Percentiles rank a stretch among this genome's conserved stretches.
Evolutionary conservation across 2,329 filamentous ascomycete genomes (phyloP).

Genomic region (Neoascochyta sp.): DNA sequence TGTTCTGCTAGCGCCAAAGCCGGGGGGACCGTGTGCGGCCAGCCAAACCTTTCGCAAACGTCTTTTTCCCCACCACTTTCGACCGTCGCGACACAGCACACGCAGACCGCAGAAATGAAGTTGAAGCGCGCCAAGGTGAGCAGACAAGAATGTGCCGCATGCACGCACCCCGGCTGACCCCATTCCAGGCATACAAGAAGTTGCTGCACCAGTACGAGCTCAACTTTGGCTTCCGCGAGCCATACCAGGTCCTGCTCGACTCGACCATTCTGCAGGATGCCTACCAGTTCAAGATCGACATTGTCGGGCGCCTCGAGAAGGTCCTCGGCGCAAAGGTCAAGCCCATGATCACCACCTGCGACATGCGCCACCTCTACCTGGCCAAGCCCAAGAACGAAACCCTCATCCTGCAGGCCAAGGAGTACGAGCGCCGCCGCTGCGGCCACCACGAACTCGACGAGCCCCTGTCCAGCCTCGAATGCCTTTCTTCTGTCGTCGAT

Average conservation of each 20-base stretch:
- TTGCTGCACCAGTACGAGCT: conserved; percentile 89
- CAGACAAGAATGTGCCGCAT: too few species aligned
- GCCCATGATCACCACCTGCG: conserved; percentile 79
- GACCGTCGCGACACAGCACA: conserved; percentile 1
- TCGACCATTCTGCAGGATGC: conserved; percentile 80
- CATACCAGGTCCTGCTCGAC: conserved; percentile 78
- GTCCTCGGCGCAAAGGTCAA: conserved; percentile 87
- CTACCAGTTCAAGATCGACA: conserved; percentile 78
- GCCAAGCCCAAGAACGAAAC: conserved; percentile 51
- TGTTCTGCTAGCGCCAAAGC: too few species aligned
- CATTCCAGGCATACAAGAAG: conserved; percentile 77
- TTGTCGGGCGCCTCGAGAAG: conserved; percentile 70
- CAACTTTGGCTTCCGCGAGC: conserved; percentile 85
- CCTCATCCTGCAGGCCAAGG: conserved; percentile 73
- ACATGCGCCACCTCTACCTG: conserved; percentile 73
- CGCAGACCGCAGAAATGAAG: conserved; percentile 27
- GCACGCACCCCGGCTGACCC: conserved; percentile 53
- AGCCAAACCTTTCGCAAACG: too few species aligned
- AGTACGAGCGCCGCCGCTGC: conserved; percentile 70
- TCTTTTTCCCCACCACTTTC: conserved; percentile 5
- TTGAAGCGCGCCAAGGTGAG: conserved; percentile 34
- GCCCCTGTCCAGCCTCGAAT: conserved; percentile 66
- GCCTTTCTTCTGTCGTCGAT: conserved; percentile 71
- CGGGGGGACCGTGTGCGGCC: too few species aligned
- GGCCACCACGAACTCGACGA: conserved; percentile 72